Evolutionary conservation across 2,329 filamentous ascomycete species (phyloP).

Genomic region (Penicillium sp.): DNA sequence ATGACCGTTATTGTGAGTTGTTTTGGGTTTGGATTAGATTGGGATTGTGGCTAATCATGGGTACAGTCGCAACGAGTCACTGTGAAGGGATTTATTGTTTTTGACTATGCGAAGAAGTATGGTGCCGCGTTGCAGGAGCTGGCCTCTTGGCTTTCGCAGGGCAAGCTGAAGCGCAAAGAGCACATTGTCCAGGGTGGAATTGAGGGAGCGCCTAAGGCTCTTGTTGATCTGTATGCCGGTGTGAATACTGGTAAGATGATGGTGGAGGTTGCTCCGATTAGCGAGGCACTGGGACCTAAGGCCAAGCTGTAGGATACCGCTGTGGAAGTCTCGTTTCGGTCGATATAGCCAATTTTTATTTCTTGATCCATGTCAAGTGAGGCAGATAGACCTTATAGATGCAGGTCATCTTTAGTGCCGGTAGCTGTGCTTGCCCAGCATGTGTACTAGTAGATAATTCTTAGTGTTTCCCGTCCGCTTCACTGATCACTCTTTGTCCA

Average conservation of each 20-base stretch:
- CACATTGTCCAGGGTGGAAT: slow-evolving; percentile 71
- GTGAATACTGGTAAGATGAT: slow-evolving; percentile 69
- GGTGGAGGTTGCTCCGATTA: slow-evolving; percentile 42
- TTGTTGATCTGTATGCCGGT: slow-evolving; percentile 67
- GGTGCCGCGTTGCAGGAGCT: slow-evolving; percentile 61
- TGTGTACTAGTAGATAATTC: too few relatives aligned
- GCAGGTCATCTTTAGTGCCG: too few relatives aligned
- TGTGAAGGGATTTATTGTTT: slow-evolving; percentile 73
- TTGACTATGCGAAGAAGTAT: slow-evolving; percentile 65
- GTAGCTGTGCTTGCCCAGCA: too few relatives aligned
- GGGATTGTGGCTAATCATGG: slow-evolving; percentile 12
- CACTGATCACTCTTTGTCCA: too few relatives aligned
- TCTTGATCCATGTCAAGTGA: not conserved
- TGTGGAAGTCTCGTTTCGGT: not conserved
- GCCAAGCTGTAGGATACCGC: slow-evolving; percentile 42
- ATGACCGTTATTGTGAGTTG: slow-evolving; percentile 42
- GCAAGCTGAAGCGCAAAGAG: slow-evolving; percentile 71
- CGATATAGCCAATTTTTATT: too few relatives aligned
- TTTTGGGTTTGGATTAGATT: not conserved
- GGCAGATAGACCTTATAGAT: too few relatives aligned
- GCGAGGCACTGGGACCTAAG: slow-evolving; percentile 34
- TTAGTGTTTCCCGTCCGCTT: too few relatives aligned
- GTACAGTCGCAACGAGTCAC: slow-evolving; percentile 41
- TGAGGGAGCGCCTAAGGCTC: slow-evolving; percentile 60
- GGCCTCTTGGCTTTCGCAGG: slow-evolving; percentile 67